These are phyloP conservation scores for Xylaria cubensis DNA, from an alignment of 495 filamentous ascomycete species.

Conservation along the genomic window DNA sequence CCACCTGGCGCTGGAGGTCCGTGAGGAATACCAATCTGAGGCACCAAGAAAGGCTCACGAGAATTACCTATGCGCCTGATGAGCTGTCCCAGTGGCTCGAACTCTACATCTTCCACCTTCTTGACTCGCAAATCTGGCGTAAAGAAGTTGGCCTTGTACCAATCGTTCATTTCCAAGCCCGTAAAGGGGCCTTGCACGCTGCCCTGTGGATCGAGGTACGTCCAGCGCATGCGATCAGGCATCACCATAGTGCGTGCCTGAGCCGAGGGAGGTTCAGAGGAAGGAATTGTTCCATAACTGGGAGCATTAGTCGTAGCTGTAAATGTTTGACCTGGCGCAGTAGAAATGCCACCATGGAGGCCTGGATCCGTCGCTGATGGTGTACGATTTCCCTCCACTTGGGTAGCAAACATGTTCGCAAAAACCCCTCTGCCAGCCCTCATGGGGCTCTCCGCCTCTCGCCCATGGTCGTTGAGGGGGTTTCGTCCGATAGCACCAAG, in stretches of 20 bases:
- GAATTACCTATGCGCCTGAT: constrained; percentile 98
- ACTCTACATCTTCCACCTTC: constrained; percentile 89
- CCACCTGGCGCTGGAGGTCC: constrained; percentile 66
- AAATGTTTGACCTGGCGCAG: constrained; percentile 46
- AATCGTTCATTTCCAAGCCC: constrained; percentile 98
- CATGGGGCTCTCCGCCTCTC: constrained; percentile 70
- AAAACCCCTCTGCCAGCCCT: constrained; percentile 62
- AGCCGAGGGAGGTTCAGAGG: constrained; percentile 65
- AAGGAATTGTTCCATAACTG: constrained; percentile 38
- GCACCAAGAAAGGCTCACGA: constrained; percentile 94
- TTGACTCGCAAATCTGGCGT: constrained; percentile 92
- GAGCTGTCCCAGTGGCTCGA: constrained; percentile 93
- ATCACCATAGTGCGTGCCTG: constrained; percentile 96
- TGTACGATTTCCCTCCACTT: constrained; percentile 46
- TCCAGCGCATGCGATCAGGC: constrained; percentile 98
- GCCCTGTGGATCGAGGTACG: constrained; percentile 93
- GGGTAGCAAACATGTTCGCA: constrained; percentile 58
- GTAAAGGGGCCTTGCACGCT: constrained; percentile 93
- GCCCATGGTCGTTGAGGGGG: constrained; percentile 52
- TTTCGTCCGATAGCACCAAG: constrained; percentile 63
- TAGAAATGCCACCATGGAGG: constrained; percentile 41
- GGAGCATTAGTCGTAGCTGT: constrained; percentile 41
- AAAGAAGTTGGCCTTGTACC: constrained; percentile 99
- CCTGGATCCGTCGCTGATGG: constrained; percentile 42
- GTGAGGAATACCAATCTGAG: constrained; percentile 92